These are phyloP conservation scores for Zea mays DNA, from an alignment of 176 grass and related monocot genomes.

Conservation along the genomic window DNA sequence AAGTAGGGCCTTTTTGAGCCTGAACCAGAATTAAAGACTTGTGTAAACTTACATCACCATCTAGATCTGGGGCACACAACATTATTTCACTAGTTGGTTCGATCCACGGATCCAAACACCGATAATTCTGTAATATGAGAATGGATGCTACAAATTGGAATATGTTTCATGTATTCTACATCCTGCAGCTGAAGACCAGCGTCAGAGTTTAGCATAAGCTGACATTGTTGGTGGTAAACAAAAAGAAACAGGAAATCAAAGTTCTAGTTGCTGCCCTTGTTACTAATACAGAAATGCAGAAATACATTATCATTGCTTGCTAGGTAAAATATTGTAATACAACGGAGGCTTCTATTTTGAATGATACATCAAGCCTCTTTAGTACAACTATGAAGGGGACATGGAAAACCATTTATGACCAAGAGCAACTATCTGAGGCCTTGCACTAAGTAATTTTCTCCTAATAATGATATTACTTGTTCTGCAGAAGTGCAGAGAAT, in stretches of 20 bases:
- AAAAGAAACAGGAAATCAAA: neutral
- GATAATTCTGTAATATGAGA: neutral
- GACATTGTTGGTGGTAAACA: neutral
- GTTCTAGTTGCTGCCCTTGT: neutral
- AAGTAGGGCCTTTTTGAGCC: too few relatives aligned
- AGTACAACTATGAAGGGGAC: constrained; percentile 30
- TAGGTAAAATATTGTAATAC: neutral
- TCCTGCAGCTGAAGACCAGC: neutral
- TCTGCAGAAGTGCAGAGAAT: constrained; percentile 30
- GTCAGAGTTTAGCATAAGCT: neutral
- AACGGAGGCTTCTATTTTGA: constrained; percentile 24
- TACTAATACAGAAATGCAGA: neutral
- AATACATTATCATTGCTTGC: neutral
- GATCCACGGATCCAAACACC: neutral
- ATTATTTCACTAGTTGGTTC: too few relatives aligned
- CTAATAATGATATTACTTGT: constrained; percentile 39
- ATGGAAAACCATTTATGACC: constrained; percentile 7
- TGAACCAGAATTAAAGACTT: neutral
- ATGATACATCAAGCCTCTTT: constrained; percentile 33
- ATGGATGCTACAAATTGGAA: neutral
- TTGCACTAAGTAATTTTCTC: constrained; percentile 34
- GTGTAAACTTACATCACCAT: neutral
- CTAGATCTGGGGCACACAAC: too few relatives aligned
- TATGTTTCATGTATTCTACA: neutral
- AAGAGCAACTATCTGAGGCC: constrained; percentile 20